Percentiles rank a stretch among this genome's conserved stretches.
These are phyloP conservation scores for Astrothelium subdiscretum DNA, from an alignment of 495 filamentous ascomycete genomes.

Conservation along the genomic window DNA sequence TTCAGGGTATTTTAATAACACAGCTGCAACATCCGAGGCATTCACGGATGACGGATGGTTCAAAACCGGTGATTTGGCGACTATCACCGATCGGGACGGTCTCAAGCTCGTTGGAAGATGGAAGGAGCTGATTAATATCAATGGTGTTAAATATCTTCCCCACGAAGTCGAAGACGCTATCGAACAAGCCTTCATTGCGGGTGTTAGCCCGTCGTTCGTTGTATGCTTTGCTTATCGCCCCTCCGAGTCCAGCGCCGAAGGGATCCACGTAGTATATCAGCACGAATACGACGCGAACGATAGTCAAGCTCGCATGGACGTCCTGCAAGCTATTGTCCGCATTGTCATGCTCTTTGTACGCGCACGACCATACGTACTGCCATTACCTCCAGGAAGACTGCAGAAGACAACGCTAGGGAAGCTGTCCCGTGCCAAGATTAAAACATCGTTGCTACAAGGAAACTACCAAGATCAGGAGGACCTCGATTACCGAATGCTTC, in stretches of 20 bases:
- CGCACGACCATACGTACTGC: background rate
- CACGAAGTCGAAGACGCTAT: background rate
- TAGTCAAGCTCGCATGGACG: background rate
- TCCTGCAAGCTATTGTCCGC: background rate
- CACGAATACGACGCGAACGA: background rate
- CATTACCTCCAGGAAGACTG: background rate
- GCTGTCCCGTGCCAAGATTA: background rate
- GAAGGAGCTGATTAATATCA: background rate
- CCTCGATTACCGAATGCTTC: background rate
- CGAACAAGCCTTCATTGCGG: background rate
- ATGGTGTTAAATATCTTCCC: background rate
- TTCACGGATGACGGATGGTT: background rate
- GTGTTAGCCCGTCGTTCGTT: background rate
- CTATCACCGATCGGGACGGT: background rate
- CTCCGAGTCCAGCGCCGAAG: background rate
- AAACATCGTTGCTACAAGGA: background rate
- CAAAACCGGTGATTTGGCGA: background rate
- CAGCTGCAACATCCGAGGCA: background rate
- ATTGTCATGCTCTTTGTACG: background rate
- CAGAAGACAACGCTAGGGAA: background rate
- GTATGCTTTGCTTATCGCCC: background rate
- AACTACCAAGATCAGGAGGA: no score
- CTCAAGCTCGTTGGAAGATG: background rate
- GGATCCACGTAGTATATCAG: background rate
- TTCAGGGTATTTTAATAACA: background rate